Base-by-base conservation (phyloP, 768 basidiomycete species). In the Naganishia vishniacii region DNA sequence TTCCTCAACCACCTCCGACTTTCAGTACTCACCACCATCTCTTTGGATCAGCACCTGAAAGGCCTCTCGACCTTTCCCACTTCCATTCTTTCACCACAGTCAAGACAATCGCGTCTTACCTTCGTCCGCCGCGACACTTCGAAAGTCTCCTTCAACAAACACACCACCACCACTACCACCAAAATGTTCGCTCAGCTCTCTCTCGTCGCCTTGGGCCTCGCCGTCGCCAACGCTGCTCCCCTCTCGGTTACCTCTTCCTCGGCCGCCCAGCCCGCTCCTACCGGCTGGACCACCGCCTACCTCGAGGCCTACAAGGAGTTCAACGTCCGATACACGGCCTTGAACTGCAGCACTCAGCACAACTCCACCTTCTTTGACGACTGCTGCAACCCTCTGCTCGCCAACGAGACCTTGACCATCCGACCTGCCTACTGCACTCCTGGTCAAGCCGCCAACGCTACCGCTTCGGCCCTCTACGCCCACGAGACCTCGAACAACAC, bases 341-440 rank as follows among this genome's bases (percentile, higher is more conserved):
- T 87, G 67, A 80, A 78, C 67, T 83, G 82, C 77, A 67, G 79
- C 66, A 59, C 46, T 48, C 69, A 81, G 69, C 80, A 82, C 51
- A 76, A 79, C 72, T 48, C 46, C 48, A 48, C 61, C 48, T 79
- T 77, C 77, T 89, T 88, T 75, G 79, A 84, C 61, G 70, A 78
- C 29, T 90, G 89, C 73, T 88, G 88, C 81, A 84, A 84, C 73
- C 85, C 88, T 64, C 78, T 88, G 65, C 79, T 85, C 71, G 85
- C 85, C 73, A 81, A 71, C 53, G 80, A 86, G 78, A 82, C 77
- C 59, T 81, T 85, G 40, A 74, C 72, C 3, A 48, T 76, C 66
- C 83, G 82, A 64, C 81, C 82, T 29, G 67, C 83, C 18, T 76
- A 83, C 71, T 88, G 87, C 74, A 80, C 73, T 69, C 83, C 83